These are phyloP conservation scores for Wallacemonas sp. DNA, from an alignment of 208 protist genomes.

Conservation along the genomic window DNA sequence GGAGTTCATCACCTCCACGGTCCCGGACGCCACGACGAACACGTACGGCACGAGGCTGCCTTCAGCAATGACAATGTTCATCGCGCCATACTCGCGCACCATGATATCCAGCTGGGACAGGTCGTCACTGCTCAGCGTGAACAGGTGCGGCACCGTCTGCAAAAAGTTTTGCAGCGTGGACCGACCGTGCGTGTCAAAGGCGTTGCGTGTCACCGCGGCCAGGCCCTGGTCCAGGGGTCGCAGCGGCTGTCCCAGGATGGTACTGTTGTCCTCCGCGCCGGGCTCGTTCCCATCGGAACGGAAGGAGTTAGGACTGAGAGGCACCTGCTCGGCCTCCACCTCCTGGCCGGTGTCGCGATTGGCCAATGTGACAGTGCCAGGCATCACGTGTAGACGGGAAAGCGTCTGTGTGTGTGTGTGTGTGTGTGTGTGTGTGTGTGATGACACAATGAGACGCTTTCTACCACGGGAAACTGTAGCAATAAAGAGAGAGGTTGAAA, in stretches of 20 bases:
- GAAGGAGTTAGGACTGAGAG: conserved; percentile 1
- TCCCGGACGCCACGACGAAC: conserved; percentile 79
- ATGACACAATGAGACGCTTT: too few species aligned
- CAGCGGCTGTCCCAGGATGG: conserved; percentile 5
- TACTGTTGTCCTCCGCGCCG: not conserved
- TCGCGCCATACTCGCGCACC: conserved; percentile 81
- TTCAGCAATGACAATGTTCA: conserved; percentile 82
- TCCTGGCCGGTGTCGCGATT: too few species aligned
- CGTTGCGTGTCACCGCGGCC: not conserved
- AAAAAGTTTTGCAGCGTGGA: conserved; percentile 63
- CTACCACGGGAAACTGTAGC: too few species aligned
- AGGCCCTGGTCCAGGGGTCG: not conserved
- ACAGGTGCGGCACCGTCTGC: conserved; percentile 75
- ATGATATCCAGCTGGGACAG: conserved; percentile 63
- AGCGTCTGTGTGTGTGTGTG: too few species aligned
- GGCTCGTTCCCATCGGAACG: conserved; percentile 16
- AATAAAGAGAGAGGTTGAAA: not conserved
- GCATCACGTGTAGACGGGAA: too few species aligned
- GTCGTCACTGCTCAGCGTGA: conserved; percentile 61
- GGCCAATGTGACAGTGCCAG: too few species aligned
- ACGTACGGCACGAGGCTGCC: conserved; percentile 68
- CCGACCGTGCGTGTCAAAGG: not conserved
- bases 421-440: too few species aligned
- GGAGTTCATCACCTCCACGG: conserved; percentile 85
- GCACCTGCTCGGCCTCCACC: not conserved